Evolutionary conservation across 2,329 filamentous ascomycete species (phyloP), one percentile per base, ranked within the genome.

Genomic region (Pezicula neosporulosa): DNA sequence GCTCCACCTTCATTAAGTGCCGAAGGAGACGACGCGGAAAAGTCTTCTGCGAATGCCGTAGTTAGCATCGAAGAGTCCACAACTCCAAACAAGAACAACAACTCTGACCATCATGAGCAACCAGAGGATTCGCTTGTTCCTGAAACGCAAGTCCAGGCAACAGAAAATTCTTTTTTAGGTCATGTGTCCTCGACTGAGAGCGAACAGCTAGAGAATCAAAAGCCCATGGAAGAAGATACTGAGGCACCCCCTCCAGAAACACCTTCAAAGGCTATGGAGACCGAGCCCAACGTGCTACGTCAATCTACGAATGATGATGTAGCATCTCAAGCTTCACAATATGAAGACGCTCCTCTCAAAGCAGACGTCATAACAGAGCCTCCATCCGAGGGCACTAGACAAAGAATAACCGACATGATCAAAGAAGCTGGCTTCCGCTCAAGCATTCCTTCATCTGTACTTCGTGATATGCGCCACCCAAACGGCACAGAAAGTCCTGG

Each of bases 351-450:
- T 69, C 16, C 68, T 63, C 6, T 7, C 9, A 16, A n/a, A 13
- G 52, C 70, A 56, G 61, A 69, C 57, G 60, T 48, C n/a, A 24
- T 50, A 27, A 24, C 44, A 12, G 57, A 59, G 24, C 54, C 55
- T 13, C 50, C 60, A 9, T 60, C 61, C 5, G 57, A 60, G 15
- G 57, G 57, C 24, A 54, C 57, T 8, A 68, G 55, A 18, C 65
- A 68, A 39, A 69, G 75, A 21, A 75, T 77, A 37, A 70, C 69
- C 44, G 59, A 69, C 39, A 63, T 78, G 44, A 77, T 78, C 38
- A 70, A 67, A 45, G 72, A 78, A 44, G 75, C 74, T 13, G 76
- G 75, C 4, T 78, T 77, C 59, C 67, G 73, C 35, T 73, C 73
- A 19, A 69, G 69, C 16, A 58, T 77, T 41, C 69, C 73, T 46